Evolutionary conservation across 331 rosid genomes (phyloP).

Genomic region (Pyracantha coccinea): DNA sequence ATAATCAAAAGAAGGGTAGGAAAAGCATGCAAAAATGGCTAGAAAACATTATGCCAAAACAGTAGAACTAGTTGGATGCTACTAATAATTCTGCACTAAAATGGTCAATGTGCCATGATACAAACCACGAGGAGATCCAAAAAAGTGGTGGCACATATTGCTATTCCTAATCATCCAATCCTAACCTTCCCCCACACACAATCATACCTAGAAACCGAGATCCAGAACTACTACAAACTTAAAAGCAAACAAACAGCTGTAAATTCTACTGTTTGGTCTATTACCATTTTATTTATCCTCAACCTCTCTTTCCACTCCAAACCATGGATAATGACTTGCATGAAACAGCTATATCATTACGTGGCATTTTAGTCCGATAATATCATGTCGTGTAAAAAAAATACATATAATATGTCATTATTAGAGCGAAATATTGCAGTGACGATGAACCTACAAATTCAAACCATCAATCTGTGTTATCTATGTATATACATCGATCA

Average conservation of each 20-base stretch:
- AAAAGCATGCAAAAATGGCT: not conserved
- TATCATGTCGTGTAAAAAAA: too few relatives aligned
- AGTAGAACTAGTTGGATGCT: not conserved
- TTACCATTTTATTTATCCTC: not conserved
- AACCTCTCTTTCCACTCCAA: not conserved
- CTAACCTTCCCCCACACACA: not conserved
- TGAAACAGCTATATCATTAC: too few relatives aligned
- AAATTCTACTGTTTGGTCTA: not conserved
- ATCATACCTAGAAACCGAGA: not conserved
- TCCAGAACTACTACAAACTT: not conserved
- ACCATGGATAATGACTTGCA: not conserved
- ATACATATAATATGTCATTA: too few relatives aligned
- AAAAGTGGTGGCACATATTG: conserved; percentile 1
- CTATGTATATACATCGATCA: conserved; percentile 5
- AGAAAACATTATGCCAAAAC: not conserved
- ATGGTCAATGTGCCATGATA: conserved; percentile 25
- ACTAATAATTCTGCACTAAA: conserved; percentile 15
- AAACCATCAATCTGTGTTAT: not conserved
- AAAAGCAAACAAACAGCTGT: not conserved
- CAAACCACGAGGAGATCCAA: conserved; percentile 13
- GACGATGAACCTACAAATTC: too few relatives aligned
- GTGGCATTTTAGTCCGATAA: fast-evolving
- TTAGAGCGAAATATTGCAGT: too few relatives aligned
- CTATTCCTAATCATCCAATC: not conserved
- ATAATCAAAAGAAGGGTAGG: not conserved